A percentile compares a stretch with the other conserved stretches of the same genome.
These are phyloP conservation scores for Zygotorulaspora danielsina DNA, from an alignment of 805 yeast species.

Conservation along the genomic window DNA sequence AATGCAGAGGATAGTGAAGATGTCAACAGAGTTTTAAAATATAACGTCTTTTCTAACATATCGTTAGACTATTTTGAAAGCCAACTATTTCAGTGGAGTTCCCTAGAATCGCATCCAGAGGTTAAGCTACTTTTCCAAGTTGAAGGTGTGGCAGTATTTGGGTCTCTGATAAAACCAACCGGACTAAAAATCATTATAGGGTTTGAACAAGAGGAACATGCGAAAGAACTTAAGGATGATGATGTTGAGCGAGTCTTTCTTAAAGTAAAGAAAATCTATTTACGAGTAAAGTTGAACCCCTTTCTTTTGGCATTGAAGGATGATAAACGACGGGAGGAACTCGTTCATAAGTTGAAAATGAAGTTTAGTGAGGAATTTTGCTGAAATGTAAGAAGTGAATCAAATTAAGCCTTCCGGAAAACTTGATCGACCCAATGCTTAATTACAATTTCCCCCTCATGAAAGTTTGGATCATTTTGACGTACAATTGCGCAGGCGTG, in stretches of 20 bases:
- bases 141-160: conserved; percentile 32
- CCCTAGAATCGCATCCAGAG: conserved; percentile 15
- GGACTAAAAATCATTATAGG: conserved; percentile 33
- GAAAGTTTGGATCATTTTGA: conserved; percentile 48
- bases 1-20: conserved; percentile 17
- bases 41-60: conserved; percentile 32
- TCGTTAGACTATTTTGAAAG: conserved; percentile 34
- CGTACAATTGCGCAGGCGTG: conserved; percentile 83
- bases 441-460: conserved; percentile 67
- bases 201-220: conserved; percentile 13
- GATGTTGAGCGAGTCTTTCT: conserved; percentile 20
- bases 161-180: conserved; percentile 27
- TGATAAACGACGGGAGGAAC: conserved; percentile 11
- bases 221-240: conserved; percentile 10
- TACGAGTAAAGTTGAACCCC: conserved; percentile 29
- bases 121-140: conserved; percentile 27
- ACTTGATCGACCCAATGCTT: conserved; percentile 56
- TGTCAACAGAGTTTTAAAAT: conserved; percentile 26
- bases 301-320: conserved; percentile 12
- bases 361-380: conserved; percentile 17
- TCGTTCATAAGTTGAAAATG: conserved; percentile 16
- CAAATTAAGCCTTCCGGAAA: conserved; percentile 24
- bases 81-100: conserved; percentile 24
- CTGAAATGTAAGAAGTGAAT: background rate
- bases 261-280: conserved; percentile 24